Evolutionary conservation across 805 yeast species (phyloP), one percentile per base, ranked within the genome.

Genomic region (Saccharomycopsis amapae): DNA sequence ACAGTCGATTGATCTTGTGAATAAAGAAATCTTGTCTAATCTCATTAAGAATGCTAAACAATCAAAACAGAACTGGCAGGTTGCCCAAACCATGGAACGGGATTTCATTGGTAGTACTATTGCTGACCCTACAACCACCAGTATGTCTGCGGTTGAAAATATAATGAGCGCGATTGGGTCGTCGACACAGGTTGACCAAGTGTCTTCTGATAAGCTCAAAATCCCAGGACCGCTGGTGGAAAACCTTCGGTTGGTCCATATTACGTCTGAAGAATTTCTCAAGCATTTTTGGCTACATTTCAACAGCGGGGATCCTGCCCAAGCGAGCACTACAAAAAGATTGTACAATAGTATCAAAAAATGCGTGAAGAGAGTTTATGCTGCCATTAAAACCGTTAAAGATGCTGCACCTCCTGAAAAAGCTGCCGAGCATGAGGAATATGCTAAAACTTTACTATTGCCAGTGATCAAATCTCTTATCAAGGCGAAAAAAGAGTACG

Each of bases 211-310:
- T 15, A 47, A 47, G 25, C 19, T 50, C 5, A 40, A 50, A 19
- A 54, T 65, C n/a, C 70, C 68, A n/a, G 44, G 44, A 3, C 62
- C 58, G 9, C 51, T 69, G 1, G 46, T 75, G 9, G 84, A 79
- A 41, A 67, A 72, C 38, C 64, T 84, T 31, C 64, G 79, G 42
- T 61, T 81, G 35, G 69, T 81, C 13, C 89, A 85, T 58, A 75
- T 81, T 1, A 81, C 93, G 0, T 77, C 89, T 2, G 71, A 80
- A 31, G 94, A 84, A 59, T 85, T 84, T 58, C 62, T 85, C 34
- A 74, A 78, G 47, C 94, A 84, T 59, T 85, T 83, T 59, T 85
- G 89, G 83, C 58, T 71, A 1, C 80, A 78, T 57, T 75, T 75
- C 54, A 73, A 72, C 49, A 68, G 74, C 42, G 70, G 73, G 34